phyloP scores from a whole-genome alignment of 371 early-diverging fungal genomes.

The Capniomyces stellatus region DNA sequence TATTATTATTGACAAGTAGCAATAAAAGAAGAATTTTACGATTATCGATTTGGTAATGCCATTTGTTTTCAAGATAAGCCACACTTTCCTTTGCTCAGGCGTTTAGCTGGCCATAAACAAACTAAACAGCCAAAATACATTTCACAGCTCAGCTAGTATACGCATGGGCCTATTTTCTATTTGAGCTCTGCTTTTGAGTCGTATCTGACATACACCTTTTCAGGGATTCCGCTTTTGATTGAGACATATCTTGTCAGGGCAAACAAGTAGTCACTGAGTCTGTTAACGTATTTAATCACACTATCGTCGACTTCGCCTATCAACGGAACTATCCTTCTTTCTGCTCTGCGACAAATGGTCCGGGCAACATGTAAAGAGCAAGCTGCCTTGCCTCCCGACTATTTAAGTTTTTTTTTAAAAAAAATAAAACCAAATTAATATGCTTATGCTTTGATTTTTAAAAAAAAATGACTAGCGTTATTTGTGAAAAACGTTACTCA shows the following conservation, averaged over 20 bases:
- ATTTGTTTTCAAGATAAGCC: too few relatives aligned
- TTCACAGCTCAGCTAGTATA: too few relatives aligned
- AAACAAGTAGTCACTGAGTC: constrained; percentile 80
- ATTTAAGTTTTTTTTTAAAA: not conserved
- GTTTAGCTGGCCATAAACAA: too few relatives aligned
- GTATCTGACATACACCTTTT: constrained; percentile 35
- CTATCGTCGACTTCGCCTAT: constrained; percentile 19
- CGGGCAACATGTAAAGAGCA: constrained; percentile 44
- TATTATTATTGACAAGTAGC: too few relatives aligned
- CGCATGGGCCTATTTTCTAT: too few relatives aligned
- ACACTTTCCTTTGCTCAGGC: too few relatives aligned
- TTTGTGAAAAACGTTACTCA: constrained; percentile 6
- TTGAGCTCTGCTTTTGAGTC: not conserved
- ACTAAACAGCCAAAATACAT: too few relatives aligned
- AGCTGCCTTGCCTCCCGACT: constrained; percentile 31
- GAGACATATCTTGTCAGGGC: constrained; percentile 68
- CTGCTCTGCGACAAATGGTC: constrained; percentile 69
- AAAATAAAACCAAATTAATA: not conserved
- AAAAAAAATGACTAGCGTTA: too few relatives aligned
- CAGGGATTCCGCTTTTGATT: constrained; percentile 38
- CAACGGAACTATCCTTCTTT: constrained; percentile 63
- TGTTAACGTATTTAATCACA: constrained; percentile 21
- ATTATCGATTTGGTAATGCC: too few relatives aligned
- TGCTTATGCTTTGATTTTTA: too few relatives aligned
- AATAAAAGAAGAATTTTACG: too few relatives aligned